These are phyloP conservation scores for Avena insularis DNA, from an alignment of 176 grass and related monocot species.

Conservation along the genomic window DNA sequence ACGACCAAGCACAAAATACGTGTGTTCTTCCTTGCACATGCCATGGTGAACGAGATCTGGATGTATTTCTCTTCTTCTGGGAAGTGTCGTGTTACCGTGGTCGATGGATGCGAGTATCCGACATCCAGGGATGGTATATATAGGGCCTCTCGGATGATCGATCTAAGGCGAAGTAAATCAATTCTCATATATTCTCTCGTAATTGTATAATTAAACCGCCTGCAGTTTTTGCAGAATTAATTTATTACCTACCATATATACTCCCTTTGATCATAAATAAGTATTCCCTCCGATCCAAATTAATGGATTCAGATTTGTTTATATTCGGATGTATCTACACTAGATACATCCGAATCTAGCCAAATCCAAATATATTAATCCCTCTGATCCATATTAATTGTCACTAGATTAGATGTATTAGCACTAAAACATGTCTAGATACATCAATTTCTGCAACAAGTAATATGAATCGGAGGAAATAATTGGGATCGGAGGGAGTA, in stretches of 20 bases:
- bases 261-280: too few relatives aligned
- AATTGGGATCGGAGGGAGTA: too few relatives aligned
- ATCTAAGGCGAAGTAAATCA: neutral
- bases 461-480: too few relatives aligned
- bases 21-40: neutral
- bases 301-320: too few relatives aligned
- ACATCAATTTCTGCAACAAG: too few relatives aligned
- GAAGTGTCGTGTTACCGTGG: neutral
- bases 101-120: neutral
- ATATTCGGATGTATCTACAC: too few relatives aligned
- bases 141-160: neutral
- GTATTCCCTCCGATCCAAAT: too few relatives aligned
- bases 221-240: neutral
- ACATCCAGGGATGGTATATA: neutral
- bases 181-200: neutral
- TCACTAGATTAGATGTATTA: too few relatives aligned
- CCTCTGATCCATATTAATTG: too few relatives aligned
- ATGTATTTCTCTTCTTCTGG: neutral
- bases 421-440: too few relatives aligned
- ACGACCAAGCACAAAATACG: neutral
- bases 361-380: too few relatives aligned
- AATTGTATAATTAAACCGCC: neutral
- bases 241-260: neutral
- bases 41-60: neutral
- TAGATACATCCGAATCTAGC: too few relatives aligned